Evolutionary conservation across 352 stramenopile genomes (phyloP), one percentile per base, ranked within the genome.

Genomic region (Bremia lactucae): DNA sequence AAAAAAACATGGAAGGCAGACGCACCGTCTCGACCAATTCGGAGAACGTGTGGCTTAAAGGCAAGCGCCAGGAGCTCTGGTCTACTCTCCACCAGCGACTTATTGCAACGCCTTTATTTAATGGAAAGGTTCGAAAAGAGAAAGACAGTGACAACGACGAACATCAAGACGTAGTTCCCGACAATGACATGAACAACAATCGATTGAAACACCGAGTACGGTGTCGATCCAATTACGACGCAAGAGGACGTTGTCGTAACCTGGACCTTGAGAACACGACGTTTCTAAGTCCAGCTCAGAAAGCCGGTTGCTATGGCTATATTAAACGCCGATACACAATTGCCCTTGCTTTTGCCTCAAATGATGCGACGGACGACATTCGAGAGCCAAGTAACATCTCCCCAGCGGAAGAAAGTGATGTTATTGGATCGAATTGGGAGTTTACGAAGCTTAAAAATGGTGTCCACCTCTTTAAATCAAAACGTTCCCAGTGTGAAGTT

Each of bases 241-340:
- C 48, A 52, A 34, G 15, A 33, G 15, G 28, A 6, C 3, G 28
- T 33, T 36, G 35, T 20, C 36, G 22, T 23, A 42, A 47, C 24
- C 28, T 35, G 29, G 23, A 26, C 4, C 21, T 25, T 1, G 49
- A 54, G 18, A 42, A 55, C 37, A 36, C 38, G 18, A 46, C 41
- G 29, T 42, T 57, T 43, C 59, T 87, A 6, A 82, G 64, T 31
- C 54, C 37, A 2, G 71, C 65, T n/a, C 75, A 91, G 50, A 87
- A 88, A 37, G 65, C 63, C n/a, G 74, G 75, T 4, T 91, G 78
- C 48, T 88, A 85, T 49, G 66, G 69, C 44, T 87, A 91, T 63
- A 91, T 91, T 35, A 80, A 87, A 42, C 58, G 69, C 11, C 56
- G 78, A 18, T 72, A 91, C 43, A 75, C 62, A 40, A 75, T 83